Conservation (phyloP, 345 rosid species). For the Punica granatum region DNA sequence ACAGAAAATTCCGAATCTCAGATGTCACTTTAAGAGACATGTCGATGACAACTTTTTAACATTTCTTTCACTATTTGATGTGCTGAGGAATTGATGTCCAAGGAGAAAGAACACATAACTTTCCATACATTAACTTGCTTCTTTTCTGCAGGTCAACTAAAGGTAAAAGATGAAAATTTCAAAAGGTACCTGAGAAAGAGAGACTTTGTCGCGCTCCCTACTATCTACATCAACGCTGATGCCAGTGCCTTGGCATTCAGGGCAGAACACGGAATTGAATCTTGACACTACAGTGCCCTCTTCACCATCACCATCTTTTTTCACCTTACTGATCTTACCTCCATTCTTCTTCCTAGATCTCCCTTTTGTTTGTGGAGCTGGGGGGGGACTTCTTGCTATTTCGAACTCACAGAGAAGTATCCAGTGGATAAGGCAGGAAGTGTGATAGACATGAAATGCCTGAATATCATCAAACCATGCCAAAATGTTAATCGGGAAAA, state of each 20-base stretch:
- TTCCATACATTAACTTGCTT: background rate
- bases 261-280: conserved; percentile 66
- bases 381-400: conserved; percentile 37
- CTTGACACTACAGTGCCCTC: conserved; percentile 21
- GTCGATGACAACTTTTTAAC: background rate
- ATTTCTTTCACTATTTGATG: background rate
- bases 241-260: conserved; percentile 96
- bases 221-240: conserved; percentile 40
- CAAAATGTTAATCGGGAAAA: background rate
- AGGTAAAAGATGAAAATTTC: too few species aligned
- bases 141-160: background rate
- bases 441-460: conserved; percentile 88
- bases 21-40: background rate
- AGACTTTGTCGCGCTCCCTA: conserved; percentile 50
- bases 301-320: conserved; percentile 27
- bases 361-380: conserved; percentile 29
- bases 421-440: conserved; percentile 92
- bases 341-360: conserved; percentile 49
- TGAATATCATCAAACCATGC: conserved; percentile 14
- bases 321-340: conserved; percentile 27
- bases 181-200: conserved; percentile 65
- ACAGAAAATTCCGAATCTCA: background rate
- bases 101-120: background rate
- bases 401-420: conserved; percentile 74
- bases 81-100: background rate